Evolutionary conservation across 331 rosid species (phyloP).

Genomic region (Acacia pycnantha): DNA sequence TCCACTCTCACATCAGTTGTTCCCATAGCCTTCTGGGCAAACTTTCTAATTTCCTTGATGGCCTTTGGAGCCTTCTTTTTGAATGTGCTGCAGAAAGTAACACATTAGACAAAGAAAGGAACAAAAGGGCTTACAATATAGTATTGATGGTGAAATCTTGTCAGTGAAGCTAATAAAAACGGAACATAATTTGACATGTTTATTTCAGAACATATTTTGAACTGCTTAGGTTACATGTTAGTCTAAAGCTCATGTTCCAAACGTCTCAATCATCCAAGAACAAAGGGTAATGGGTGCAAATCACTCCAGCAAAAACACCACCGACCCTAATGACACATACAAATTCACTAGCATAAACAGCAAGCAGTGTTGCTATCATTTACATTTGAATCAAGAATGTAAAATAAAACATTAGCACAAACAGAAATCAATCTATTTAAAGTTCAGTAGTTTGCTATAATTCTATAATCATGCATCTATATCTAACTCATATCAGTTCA

Average conservation of each 20-base stretch:
- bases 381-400: background rate
- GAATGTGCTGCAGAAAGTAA: slow-evolving; percentile 2
- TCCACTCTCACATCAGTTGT: slow-evolving; percentile 19
- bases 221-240: background rate
- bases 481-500: background rate
- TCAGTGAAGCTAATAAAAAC: background rate
- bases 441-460: background rate
- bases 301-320: background rate
- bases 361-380: background rate
- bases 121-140: background rate
- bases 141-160: background rate
- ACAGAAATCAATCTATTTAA: background rate
- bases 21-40: slow-evolving; percentile 17
- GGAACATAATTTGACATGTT: background rate
- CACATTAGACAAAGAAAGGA: background rate
- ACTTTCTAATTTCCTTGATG: slow-evolving; percentile 13
- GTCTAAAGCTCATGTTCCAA: background rate
- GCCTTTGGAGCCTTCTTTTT: slow-evolving; percentile 21
- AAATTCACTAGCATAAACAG: background rate
- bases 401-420: background rate
- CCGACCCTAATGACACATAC: background rate
- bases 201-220: background rate
- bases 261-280: background rate
- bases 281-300: background rate
- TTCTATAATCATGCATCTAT: background rate